Base-by-base conservation (phyloP, 257 asterid genomes). In the Petrea volubilis region DNA sequence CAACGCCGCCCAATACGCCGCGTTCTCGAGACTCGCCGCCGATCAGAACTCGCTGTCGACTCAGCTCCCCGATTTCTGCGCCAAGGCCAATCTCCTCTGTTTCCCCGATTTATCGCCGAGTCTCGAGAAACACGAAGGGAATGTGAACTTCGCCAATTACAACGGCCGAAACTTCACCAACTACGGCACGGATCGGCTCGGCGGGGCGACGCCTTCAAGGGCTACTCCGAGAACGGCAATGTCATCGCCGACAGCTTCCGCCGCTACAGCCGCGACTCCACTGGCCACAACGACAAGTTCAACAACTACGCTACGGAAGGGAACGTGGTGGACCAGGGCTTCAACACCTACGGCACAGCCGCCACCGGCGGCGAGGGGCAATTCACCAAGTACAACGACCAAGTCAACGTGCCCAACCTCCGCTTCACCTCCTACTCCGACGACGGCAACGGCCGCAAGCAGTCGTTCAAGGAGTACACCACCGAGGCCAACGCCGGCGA, bases 191-290 rank as follows among this genome's bases (percentile, higher is more conserved):
- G 64, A 55, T 7, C 76, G 73, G 11, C 53, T 72, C 64, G 96
- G 93, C 2, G 89, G 88, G 8, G 24, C 0, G 95, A 93, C 59
- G 60, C 79, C 0, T 93, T 93, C 86, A 67, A 68, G 43, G 75
- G 77, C 59, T 93, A 90, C 71, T 77, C 93, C 31, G 88, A 82
- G 2, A 60, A 44, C n/a, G 75, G 73, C 5, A 84, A 86, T 20
- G 18, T 82, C 57, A 62, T 81, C 8, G 33, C 73, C 56, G 82
- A 87, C 68, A 34, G 83, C 4, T 90, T 93, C 87, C 90, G 92
- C 31, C 85, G 94, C 21, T 90, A 90, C 71, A 91, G 98, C 84
- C 95, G 95, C 25, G 86, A 72, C 64, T 81, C 97, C n/a, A 56
- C 71, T 40, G 86, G 80, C 33, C 92, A 82, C 73, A 64, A 29